Evolutionary conservation across 768 basidiomycete species (phyloP), one percentile per base, ranked within the genome.

Genomic region (Suillus plorans): DNA sequence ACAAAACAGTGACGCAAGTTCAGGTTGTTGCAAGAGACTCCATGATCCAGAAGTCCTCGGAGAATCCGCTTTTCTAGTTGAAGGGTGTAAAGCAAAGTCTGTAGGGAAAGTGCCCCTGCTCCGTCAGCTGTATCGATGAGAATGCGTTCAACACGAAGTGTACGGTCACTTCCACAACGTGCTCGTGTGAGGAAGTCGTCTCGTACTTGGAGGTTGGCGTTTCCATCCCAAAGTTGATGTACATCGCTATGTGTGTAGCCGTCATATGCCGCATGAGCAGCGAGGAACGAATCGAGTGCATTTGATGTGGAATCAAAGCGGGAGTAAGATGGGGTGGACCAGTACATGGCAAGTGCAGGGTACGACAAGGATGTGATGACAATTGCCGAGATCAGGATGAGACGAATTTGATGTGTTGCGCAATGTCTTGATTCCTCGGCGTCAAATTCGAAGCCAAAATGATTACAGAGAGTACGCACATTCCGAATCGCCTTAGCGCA

Each of bases 311-410:
- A 83, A 66, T 82, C 86, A 69, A 81, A 82, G 58, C 71, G 75
- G 60, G 81, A 89, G 75, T 85, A 85, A 0, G 86, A 85, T 64
- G 87, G 85, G 1, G 91, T 88, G 1, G 91, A 89, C 28, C 88
- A 88, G 74, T 95, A 94, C 64, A 92, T 84, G 59, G 91, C 87
- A 60, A 96, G 84, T 22, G 94, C 94, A n/a, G 94, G 94, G 69
- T 94, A 95, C 72, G 94, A 91, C 63, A 96, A 85, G 20, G 90
- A 90, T 63, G 93, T 91, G 73, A 95, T 95, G 67, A 95, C 93
- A 64, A 94, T 85, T 60, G 90, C 86, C 25, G 91, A 95, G 66
- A 94, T 88, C 69, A 96, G 84, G 74, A 96, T 92, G 58, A 95
- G 87, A 61, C 92, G 88, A 63, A 93, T 92, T 77, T 95, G 94